phyloP scores from a whole-genome alignment of 768 basidiomycete species.

The Rossbeevera mucosa region DNA sequence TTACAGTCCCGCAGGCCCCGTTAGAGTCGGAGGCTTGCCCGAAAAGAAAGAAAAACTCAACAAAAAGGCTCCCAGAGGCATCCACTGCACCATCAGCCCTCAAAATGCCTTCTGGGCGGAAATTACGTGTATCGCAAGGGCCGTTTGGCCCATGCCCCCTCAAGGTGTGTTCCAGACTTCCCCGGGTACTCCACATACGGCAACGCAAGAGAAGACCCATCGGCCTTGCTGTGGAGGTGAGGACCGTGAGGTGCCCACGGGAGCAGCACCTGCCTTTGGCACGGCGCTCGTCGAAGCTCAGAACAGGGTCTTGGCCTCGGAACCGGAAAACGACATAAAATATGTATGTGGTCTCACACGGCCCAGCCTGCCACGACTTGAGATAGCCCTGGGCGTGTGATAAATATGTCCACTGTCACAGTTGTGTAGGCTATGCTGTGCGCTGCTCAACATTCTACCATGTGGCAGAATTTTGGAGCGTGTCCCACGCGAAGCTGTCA shows the following conservation, averaged over 20 bases:
- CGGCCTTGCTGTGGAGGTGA: conserved; percentile 19
- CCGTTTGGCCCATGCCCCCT: neutral
- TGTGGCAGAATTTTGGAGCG: neutral
- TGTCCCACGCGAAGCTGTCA: neutral
- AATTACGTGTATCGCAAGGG: conserved; percentile 20
- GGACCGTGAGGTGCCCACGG: conserved; percentile 16
- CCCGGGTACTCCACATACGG: conserved; percentile 3
- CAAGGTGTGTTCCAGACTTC: neutral
- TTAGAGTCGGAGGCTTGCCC: conserved; percentile 1
- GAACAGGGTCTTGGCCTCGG: conserved; percentile 16
- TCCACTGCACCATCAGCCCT: conserved; percentile 3
- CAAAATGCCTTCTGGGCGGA: conserved; percentile 14
- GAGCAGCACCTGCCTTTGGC: conserved; percentile 8
- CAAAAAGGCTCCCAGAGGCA: neutral
- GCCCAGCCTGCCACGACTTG: conserved; percentile 3
- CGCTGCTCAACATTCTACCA: neutral
- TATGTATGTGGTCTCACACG: neutral
- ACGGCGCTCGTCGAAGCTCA: conserved; percentile 10
- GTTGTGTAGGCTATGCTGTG: neutral
- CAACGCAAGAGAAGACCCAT: conserved; percentile 5
- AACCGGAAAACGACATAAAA: conserved; percentile 13
- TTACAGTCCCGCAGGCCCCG: conserved; percentile 2
- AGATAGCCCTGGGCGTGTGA: conserved; percentile 8
- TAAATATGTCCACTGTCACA: conserved; percentile 4
- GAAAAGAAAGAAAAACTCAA: neutral